phyloP scores from a whole-genome alignment of 371 early-diverging fungal genomes.

The Lichtheimia corymbifera region DNA sequence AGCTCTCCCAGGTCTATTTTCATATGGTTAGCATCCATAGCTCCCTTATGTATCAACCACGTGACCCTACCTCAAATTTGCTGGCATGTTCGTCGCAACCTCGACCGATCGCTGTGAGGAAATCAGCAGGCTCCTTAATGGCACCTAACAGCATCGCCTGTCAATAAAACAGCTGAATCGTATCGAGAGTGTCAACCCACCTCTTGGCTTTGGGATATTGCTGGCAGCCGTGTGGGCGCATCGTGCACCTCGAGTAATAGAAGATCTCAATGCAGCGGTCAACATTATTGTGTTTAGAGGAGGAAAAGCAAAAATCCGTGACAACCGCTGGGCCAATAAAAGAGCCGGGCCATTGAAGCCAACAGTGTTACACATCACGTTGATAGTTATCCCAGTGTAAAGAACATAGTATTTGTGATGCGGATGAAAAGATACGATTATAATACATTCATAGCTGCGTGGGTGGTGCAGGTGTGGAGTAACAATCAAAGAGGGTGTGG shows the following conservation, averaged over 20 bases:
- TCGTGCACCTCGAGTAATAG: constrained; percentile 21
- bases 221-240: constrained; percentile 18
- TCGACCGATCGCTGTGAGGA: constrained; percentile 62
- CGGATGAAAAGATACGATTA: too few species aligned
- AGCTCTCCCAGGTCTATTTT: constrained; percentile 65
- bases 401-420: too few species aligned
- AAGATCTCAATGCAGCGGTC: constrained; percentile 1
- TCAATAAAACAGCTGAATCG: neutral
- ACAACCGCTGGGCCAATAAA: too few species aligned
- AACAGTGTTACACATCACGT: too few species aligned
- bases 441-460: too few species aligned
- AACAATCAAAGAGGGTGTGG: too few species aligned
- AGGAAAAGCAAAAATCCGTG: neutral
- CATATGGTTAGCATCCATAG: too few species aligned
- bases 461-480: too few species aligned
- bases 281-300: constrained; percentile 2
- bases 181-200: constrained; percentile 11
- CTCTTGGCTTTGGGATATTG: constrained; percentile 25
- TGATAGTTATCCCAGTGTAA: too few species aligned
- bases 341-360: too few species aligned
- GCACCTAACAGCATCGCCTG: constrained; percentile 27
- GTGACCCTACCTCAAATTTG: constrained; percentile 52
- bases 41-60: too few species aligned
- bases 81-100: constrained; percentile 57
- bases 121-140: constrained; percentile 43